Base-by-base conservation (phyloP, 2,329 filamentous ascomycete genomes). In the Epichloe aotearoae region DNA sequence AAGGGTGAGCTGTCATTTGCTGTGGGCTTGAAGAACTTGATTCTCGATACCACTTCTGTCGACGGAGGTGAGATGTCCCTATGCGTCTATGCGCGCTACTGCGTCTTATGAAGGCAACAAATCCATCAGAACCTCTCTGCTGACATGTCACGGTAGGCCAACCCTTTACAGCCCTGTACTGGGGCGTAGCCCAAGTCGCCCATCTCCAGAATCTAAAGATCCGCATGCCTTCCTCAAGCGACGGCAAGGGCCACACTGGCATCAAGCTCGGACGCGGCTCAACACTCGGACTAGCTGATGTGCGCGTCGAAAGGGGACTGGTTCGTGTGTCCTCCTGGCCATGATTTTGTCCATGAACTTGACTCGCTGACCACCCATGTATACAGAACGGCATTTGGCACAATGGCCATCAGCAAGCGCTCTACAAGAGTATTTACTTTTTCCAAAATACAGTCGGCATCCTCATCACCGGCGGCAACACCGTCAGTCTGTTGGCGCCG, bases 151-250 rank as follows among this genome's bases (percentile, higher is more conserved):
- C 39, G 33, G 19, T n/a, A 57, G 57, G 59, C 46, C 62, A 59
- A 10, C 53, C 53, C 1, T 71, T 72, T 44, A 66, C 65, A 3
- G 70, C 70, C 4, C 62, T 73, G 0, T 67, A 60, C 42, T 73
- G 70, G 70, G 66, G 69, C 10, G 69, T 73, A n/a, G 70, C 69
- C 2, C 69, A 73, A 52, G 69, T 53, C 15, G 63, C 66, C 1
- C 66, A 71, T 45, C 60, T 72, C 6, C 68, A 70, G 44, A 73
- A 73, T 50, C 57, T 73, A 52, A 67, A 63, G 52, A 73, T 73
- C 46, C 60, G 53, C 17, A 70, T 73, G 68, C 56, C 68, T 2
- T 52, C 50, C 1, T 66, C 69, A 0, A 55, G 50, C 38, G 64
- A 66, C 41, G 64, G 64, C 33, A 56, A 60, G 1, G 69, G 70